phyloP scores from a whole-genome alignment of 2,329 filamentous ascomycete genomes.

The Xenosphaeropsis pyriputrescens region DNA sequence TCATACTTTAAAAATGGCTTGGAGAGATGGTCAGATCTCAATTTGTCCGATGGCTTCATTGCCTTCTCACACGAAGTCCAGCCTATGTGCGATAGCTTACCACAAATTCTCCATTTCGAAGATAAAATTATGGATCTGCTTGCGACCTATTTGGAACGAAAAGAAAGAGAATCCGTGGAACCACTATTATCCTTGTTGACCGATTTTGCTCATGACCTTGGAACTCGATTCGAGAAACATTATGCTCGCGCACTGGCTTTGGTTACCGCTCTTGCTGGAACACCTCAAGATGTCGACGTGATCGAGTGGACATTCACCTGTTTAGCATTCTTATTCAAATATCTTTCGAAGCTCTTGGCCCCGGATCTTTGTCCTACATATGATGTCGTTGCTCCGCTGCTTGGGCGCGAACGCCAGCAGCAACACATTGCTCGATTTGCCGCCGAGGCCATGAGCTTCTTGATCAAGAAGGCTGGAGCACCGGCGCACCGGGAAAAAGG shows the following conservation, averaged over 20 bases:
- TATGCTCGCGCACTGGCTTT: conserved; percentile 63
- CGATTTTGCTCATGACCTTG: conserved; percentile 89
- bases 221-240: conserved; percentile 74
- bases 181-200: conserved; percentile 78
- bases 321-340: conserved; percentile 93
- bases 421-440: conserved; percentile 83
- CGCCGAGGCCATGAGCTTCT: conserved; percentile 86
- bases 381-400: conserved; percentile 66
- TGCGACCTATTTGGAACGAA: conserved; percentile 59
- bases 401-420: conserved; percentile 72
- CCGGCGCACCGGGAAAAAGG: conserved; percentile 62
- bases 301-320: conserved; percentile 96
- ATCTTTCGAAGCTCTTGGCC: conserved; percentile 75
- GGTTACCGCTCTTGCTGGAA: conserved; percentile 65
- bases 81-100: conserved; percentile 75
- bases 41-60: conserved; percentile 70
- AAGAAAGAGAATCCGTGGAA: conserved; percentile 70
- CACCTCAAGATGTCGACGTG: conserved; percentile 68
- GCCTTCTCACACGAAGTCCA: conserved; percentile 61
- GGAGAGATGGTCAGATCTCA: conserved; percentile 83
- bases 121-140: conserved; percentile 70
- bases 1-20: conserved; percentile 78
- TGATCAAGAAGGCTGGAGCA: conserved; percentile 76
- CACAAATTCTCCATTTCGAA: conserved; percentile 85
- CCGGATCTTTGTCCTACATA: conserved; percentile 77